Base-by-base conservation (phyloP, 2,329 filamentous ascomycete species). In the Trichoderma sp. region DNA sequence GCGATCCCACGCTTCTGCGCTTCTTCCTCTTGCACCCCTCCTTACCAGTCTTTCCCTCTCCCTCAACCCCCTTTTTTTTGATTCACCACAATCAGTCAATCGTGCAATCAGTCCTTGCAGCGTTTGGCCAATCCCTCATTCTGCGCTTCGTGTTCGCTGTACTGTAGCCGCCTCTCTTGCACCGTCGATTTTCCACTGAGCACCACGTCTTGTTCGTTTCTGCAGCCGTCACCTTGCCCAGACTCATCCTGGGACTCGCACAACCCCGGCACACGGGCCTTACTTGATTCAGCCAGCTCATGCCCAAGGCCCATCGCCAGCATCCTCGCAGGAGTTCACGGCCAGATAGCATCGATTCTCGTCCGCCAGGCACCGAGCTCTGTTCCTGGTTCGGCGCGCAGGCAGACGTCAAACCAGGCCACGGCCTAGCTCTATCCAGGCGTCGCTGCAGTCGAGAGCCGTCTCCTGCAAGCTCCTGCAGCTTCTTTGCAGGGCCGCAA, bases 381-480 rank as follows among this genome's bases (percentile, higher is more conserved):
- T 19, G 27, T n/a, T 25, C 27, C 37, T 13, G 32, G 50, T 25
- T 64, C 27, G 37, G 39, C 60, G 35, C 25, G n/a, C 59, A 53
- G 45, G 50, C 35, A 34, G 50, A 39, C 50, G 19, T 7, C 42
- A 29, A 54, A 29, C 19, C 19, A 25, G 45, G 7, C 45, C 19
- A 52, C 59, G 59, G 48, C 59, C 34, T 22, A 37, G 63, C 50
- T 35, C 27, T n/a, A 57, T 19, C 35, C 25, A 45, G 10, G 45
- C 48, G 29, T 29, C 29, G 35, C 48, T 39, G 35, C 48, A 10
- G 34, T 32, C 19, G 54, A 53, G 25, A 52, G 27, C 34, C 32
- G 50, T 63, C n/a, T 65, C 54, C 67, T 65, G 67, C 67, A 60
- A 58, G 56, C 67, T 60, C 25, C 67, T 65, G 67, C 61, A 68